Percentiles rank a stretch among this genome's conserved stretches.
These are phyloP conservation scores for Nakaseomyces glabratus DNA, from an alignment of 1,139 yeast species.

Conservation along the genomic window DNA sequence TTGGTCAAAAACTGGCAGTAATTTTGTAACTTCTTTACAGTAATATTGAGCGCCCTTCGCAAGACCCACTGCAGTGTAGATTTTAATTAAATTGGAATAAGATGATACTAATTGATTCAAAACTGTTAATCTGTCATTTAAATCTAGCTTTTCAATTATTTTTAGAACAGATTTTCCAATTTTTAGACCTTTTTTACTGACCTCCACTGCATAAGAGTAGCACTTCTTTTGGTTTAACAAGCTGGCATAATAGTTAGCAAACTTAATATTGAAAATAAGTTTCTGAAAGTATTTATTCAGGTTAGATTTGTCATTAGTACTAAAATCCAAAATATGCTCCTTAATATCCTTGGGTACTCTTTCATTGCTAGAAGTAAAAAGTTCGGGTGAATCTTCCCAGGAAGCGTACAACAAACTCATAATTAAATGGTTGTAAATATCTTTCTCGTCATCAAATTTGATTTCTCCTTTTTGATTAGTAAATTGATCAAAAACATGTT, in stretches of 20 bases:
- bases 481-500: too few species aligned
- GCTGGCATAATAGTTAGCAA: too few species aligned
- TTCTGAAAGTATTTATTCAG: conserved; percentile 16
- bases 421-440: too few species aligned
- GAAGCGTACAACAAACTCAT: too few species aligned
- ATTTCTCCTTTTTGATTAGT: too few species aligned
- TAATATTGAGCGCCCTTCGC: conserved; percentile 47
- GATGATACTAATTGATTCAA: conserved; percentile 32
- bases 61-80: conserved; percentile 41
- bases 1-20: conserved; percentile 29
- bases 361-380: too few species aligned
- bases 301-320: not conserved
- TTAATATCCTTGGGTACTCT: not conserved
- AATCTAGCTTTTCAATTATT: conserved; percentile 21
- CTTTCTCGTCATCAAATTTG: too few species aligned
- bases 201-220: too few species aligned
- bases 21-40: conserved; percentile 38
- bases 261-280: conserved; percentile 24
- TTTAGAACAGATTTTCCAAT: conserved; percentile 30
- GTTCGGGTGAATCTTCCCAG: too few species aligned
- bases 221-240: too few species aligned
- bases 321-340: not conserved
- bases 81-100: conserved; percentile 34
- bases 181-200: too few species aligned
- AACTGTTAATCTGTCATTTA: conserved; percentile 35